A percentile compares a stretch with the other conserved stretches of the same genome.
Evolutionary conservation across 2,329 filamentous ascomycete genomes (phyloP).

Genomic region (Colletotrichum endophyticum): DNA sequence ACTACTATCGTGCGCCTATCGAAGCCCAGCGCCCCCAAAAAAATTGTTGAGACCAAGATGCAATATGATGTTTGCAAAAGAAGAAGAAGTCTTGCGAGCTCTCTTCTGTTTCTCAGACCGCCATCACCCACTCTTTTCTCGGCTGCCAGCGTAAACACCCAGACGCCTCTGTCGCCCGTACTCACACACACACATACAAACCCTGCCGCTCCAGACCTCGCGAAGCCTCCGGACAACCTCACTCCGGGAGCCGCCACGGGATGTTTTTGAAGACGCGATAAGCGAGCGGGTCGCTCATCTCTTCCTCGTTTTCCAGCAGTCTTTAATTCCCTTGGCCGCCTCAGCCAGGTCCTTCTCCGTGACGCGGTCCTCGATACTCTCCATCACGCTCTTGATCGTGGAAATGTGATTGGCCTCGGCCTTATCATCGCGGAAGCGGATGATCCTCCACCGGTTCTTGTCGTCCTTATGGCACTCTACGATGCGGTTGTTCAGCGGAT

Average conservation of each 20-base stretch:
- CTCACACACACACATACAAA: not conserved
- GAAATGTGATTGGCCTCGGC: conserved; percentile 85
- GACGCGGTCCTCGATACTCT: conserved; percentile 87
- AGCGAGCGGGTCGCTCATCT: not conserved
- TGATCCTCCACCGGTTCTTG: conserved; percentile 79
- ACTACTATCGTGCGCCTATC: not conserved
- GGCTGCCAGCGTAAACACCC: not conserved
- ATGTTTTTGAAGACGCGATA: not conserved
- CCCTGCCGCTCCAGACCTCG: not conserved
- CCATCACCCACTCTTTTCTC: not conserved
- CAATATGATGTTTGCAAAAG: not conserved
- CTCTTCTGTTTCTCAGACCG: not conserved
- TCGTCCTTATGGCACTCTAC: conserved; percentile 89
- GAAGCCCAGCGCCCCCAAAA: not conserved
- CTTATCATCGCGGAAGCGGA: conserved; percentile 94
- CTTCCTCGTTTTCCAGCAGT: conserved; percentile 75
- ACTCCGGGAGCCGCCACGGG: not conserved
- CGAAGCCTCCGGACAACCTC: too few species aligned
- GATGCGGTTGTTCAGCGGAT: conserved; percentile 84
- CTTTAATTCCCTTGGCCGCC: conserved; percentile 73
- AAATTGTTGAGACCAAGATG: not conserved
- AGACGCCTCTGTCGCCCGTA: not conserved
- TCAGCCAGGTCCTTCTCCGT: conserved; percentile 80
- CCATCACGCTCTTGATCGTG: conserved; percentile 84
- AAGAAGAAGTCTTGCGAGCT: not conserved